These are phyloP conservation scores for Boletus rex-veris DNA, from an alignment of 768 basidiomycete genomes.

Conservation along the genomic window DNA sequence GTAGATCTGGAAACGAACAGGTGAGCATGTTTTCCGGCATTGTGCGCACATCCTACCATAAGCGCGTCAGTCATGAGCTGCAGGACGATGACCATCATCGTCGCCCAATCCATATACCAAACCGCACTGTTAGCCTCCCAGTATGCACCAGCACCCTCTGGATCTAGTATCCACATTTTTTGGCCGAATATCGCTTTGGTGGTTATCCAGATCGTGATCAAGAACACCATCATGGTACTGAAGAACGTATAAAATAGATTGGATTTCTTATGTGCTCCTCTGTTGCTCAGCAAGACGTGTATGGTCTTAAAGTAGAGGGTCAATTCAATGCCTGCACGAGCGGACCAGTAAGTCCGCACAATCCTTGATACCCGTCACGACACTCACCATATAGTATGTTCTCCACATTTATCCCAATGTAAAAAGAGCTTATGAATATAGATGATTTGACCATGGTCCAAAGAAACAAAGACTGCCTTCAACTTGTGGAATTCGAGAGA, in stretches of 20 bases:
- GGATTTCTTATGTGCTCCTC: constrained; percentile 3
- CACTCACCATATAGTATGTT: constrained; percentile 23
- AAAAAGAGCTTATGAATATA: neutral
- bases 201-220: constrained; percentile 31
- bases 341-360: neutral
- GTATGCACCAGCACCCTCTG: constrained; percentile 35
- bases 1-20: constrained; percentile 28
- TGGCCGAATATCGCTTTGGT: constrained; percentile 22
- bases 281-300: constrained; percentile 6
- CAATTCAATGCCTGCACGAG: constrained; percentile 20
- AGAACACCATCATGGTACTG: constrained; percentile 24
- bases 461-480: neutral
- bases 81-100: neutral
- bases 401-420: constrained; percentile 19
- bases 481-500: too few species aligned
- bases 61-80: constrained; percentile 14
- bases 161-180: constrained; percentile 36
- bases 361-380: neutral
- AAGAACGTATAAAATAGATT: constrained; percentile 21
- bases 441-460: neutral
- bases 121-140: constrained; percentile 19
- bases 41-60: constrained; percentile 6
- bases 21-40: neutral
- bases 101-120: constrained; percentile 28
- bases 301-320: constrained; percentile 26